A percentile compares a stretch with the other conserved stretches of the same genome.
Evolutionary conservation across 2,329 filamentous ascomycete species (phyloP).

Genomic region (Xylariaceae sp.): DNA sequence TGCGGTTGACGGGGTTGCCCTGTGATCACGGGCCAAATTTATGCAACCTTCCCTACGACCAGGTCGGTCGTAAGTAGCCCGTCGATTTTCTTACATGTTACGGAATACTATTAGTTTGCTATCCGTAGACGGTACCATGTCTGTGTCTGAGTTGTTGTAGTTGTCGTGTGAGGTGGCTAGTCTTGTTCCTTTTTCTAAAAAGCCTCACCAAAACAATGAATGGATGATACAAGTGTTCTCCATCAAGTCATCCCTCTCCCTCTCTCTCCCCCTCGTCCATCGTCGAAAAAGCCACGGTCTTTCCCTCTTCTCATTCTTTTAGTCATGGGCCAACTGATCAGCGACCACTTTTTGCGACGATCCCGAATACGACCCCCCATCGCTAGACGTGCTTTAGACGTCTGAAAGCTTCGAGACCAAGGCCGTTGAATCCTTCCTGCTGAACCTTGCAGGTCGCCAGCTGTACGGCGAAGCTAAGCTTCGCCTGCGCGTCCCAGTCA

Average conservation of each 20-base stretch:
- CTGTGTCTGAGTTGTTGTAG: background rate
- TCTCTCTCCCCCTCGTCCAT: background rate
- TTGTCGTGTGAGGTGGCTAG: background rate
- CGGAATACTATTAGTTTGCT: too few species aligned
- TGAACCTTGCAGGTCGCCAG: conserved; percentile 64
- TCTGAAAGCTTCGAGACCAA: conserved; percentile 36
- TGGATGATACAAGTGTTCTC: background rate
- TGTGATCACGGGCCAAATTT: conserved; percentile 14
- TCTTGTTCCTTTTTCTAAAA: background rate
- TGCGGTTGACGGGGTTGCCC: conserved; percentile 6
- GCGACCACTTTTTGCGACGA: background rate
- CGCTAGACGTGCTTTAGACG: conserved; percentile 15
- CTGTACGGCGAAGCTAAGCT: conserved; percentile 57
- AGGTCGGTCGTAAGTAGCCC: background rate
- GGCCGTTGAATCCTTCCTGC: conserved; percentile 57
- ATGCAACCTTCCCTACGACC: conserved; percentile 11
- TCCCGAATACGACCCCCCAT: conserved; percentile 1
- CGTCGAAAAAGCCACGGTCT: background rate
- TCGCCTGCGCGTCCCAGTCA: conserved; percentile 45
- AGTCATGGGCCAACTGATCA: background rate
- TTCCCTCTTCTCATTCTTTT: background rate
- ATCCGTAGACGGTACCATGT: background rate
- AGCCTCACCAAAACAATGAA: background rate
- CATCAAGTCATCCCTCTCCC: too few species aligned
- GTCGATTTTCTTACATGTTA: background rate